phyloP scores from a whole-genome alignment of 2,329 filamentous ascomycete genomes.

The Fusarium oligoseptatum region DNA sequence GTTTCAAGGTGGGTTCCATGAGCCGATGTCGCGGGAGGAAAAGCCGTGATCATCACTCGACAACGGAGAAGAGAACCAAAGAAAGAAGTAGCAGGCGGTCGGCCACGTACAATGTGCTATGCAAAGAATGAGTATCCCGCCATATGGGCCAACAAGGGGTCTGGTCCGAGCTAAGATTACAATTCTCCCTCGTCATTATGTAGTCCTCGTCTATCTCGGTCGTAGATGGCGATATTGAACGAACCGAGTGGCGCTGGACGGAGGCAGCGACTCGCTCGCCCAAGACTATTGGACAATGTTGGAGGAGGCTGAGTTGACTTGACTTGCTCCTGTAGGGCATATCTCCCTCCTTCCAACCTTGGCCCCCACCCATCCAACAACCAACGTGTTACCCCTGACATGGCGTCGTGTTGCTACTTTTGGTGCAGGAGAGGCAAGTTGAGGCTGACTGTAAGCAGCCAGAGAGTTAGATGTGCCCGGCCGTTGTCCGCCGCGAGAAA shows the following conservation, averaged over 20 bases:
- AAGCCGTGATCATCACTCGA: slow-evolving; percentile 29
- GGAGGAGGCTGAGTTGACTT: slow-evolving; percentile 13
- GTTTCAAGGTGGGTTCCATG: slow-evolving; percentile 37
- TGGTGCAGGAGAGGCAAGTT: background rate
- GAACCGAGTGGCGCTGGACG: slow-evolving; percentile 6
- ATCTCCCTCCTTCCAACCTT: slow-evolving; percentile 10
- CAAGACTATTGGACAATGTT: slow-evolving; percentile 17
- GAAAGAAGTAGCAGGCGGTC: slow-evolving; percentile 32
- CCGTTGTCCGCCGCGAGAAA: background rate
- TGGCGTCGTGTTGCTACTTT: slow-evolving; percentile 15
- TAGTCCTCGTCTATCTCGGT: background rate
- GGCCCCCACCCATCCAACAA: slow-evolving; percentile 25
- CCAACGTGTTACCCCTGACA: slow-evolving; percentile 28
- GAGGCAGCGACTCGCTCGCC: slow-evolving; percentile 11
- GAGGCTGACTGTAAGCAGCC: slow-evolving; percentile 10
- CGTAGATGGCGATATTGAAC: background rate
- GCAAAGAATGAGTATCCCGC: background rate
- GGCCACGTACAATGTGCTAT: slow-evolving; percentile 12
- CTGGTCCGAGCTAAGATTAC: background rate
- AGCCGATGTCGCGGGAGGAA: slow-evolving; percentile 35
- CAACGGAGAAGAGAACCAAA: slow-evolving; percentile 32
- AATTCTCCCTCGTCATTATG: background rate
- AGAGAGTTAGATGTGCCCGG: background rate
- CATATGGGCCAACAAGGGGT: slow-evolving; percentile 6
- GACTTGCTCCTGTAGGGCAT: slow-evolving; percentile 12